Conservation (phyloP, 768 basidiomycete species). For the Hortiboletus flavorubellus region DNA sequence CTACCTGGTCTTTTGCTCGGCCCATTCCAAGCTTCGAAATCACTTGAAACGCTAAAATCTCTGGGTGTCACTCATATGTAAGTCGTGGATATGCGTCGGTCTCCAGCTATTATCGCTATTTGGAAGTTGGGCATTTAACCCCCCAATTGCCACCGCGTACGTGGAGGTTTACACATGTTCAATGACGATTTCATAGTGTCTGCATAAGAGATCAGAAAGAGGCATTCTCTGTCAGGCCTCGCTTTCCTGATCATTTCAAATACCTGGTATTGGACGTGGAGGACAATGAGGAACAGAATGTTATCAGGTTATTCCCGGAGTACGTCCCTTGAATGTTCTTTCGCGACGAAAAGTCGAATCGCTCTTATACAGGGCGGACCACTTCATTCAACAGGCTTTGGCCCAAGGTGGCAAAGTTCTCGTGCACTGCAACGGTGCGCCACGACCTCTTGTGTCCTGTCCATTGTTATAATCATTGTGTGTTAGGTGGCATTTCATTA, state of each 20-base stretch:
- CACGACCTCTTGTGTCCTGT: not conserved
- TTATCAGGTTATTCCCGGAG: constrained; percentile 88
- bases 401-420: constrained; percentile 65
- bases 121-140: not conserved
- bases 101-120: not conserved
- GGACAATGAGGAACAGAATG: constrained; percentile 93
- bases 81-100: constrained; percentile 6
- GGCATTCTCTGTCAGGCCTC: constrained; percentile 83
- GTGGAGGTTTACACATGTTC: not conserved
- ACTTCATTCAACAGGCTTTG: constrained; percentile 68
- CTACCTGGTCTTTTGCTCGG: constrained; percentile 78
- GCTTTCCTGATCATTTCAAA: constrained; percentile 73
- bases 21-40: constrained; percentile 86
- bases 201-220: constrained; percentile 89
- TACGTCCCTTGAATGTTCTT: constrained; percentile 33
- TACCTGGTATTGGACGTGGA: constrained; percentile 85
- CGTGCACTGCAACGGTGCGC: constrained; percentile 82
- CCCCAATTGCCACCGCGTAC: not conserved
- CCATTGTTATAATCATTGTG: not conserved
- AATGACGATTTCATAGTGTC: constrained; percentile 44
- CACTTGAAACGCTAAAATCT: constrained; percentile 59
- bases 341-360: not conserved
- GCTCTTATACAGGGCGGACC: constrained; percentile 53
- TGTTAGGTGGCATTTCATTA: constrained; percentile 76
- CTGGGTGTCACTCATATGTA: constrained; percentile 85